Percentiles rank a stretch among this genome's conserved stretches.
phyloP scores from a whole-genome alignment of 768 basidiomycete genomes.

The Phanerochaete sordida region DNA sequence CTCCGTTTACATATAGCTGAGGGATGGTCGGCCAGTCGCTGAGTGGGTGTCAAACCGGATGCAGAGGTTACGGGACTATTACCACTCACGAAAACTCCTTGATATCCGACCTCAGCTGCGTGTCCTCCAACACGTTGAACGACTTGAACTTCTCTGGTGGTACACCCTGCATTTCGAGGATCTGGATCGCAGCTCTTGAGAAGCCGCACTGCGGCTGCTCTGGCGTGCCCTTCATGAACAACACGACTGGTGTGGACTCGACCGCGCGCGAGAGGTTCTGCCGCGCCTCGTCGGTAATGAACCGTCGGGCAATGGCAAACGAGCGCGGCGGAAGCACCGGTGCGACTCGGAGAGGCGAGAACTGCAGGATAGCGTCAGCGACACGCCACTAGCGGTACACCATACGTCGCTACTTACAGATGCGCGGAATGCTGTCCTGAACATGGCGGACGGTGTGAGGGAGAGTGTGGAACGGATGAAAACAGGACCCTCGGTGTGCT shows the following conservation, averaged over 20 bases:
- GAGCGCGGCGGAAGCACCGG: conserved; percentile 20
- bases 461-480: background rate
- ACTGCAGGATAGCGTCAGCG: background rate
- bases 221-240: conserved; percentile 98
- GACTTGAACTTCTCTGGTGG: conserved; percentile 78
- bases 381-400: background rate
- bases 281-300: conserved; percentile 61
- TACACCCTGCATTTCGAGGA: conserved; percentile 83
- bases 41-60: background rate
- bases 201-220: conserved; percentile 89
- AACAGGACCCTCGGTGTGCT: conserved; percentile 1
- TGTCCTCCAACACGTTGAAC: conserved; percentile 86
- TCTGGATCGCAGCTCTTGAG: conserved; percentile 89
- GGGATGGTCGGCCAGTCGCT: conserved; percentile 99
- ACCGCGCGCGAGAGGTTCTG: conserved; percentile 72
- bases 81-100: conserved; percentile 95
- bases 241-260: conserved; percentile 71
- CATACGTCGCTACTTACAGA: conserved; percentile 5
- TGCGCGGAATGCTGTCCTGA: conserved; percentile 14
- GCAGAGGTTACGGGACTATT: background rate
- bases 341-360: conserved; percentile 14
- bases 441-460: conserved; percentile 8
- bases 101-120: conserved; percentile 78
- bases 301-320: conserved; percentile 36
- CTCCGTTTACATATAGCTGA: conserved; percentile 90